phyloP scores from a whole-genome alignment of 768 basidiomycete species.

The Psilocybe azurescens region DNA sequence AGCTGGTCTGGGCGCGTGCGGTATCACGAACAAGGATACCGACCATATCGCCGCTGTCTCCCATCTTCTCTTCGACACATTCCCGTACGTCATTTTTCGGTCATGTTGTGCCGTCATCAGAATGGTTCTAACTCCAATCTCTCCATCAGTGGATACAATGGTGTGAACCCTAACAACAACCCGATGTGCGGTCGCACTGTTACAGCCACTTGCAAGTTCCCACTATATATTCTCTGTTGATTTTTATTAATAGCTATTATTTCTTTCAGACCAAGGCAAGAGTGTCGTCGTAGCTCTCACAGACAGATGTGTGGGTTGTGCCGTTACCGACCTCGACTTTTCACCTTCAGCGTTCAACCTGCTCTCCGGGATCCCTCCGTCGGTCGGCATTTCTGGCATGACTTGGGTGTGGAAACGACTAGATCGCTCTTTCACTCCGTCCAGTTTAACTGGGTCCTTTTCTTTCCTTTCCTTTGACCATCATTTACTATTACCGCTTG shows the following conservation, averaged over 20 bases:
- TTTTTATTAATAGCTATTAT: conserved; percentile 3
- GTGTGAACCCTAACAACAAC: conserved; percentile 74
- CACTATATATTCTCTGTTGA: conserved; percentile 1
- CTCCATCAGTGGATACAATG: conserved; percentile 52
- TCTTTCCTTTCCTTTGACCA: conserved; percentile 9
- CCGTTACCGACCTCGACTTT: conserved; percentile 60
- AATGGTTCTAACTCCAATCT: conserved; percentile 2
- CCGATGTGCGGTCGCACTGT: conserved; percentile 68
- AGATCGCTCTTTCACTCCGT: conserved; percentile 20
- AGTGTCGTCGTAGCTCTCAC: conserved; percentile 51
- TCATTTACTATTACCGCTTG: conserved; percentile 19
- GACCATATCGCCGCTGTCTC: conserved; percentile 68
- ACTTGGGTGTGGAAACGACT: conserved; percentile 54
- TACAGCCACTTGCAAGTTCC: conserved; percentile 48
- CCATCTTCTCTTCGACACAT: conserved; percentile 56
- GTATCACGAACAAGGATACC: conserved; percentile 54
- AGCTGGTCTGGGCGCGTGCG: conserved; percentile 72
- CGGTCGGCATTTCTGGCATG: conserved; percentile 58
- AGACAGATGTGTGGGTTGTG: conserved; percentile 71
- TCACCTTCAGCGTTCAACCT: conserved; percentile 59
- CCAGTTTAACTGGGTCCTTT: conserved; percentile 12
- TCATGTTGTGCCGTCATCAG: conserved; percentile 4
- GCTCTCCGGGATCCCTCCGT: conserved; percentile 45
- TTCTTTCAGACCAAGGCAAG: conserved; percentile 53
- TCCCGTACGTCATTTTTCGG: conserved; percentile 51